phyloP scores from a whole-genome alignment of 805 yeast species.

The Saturnispora besseyi region DNA sequence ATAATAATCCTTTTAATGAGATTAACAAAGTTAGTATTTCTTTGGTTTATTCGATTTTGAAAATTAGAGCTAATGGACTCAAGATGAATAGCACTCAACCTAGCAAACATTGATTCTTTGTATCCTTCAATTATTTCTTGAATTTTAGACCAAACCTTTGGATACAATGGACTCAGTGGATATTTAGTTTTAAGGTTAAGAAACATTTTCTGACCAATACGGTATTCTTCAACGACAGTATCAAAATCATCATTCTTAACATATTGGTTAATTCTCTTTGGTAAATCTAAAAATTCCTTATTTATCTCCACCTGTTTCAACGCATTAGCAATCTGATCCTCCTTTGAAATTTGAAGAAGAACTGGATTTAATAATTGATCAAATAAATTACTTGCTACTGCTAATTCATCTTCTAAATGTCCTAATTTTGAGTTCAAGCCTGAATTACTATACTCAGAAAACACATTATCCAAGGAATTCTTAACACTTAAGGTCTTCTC shows the following conservation, averaged over 20 bases:
- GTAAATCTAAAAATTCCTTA: conserved; percentile 47
- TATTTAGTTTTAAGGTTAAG: conserved; percentile 7
- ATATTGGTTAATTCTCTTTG: conserved; percentile 36
- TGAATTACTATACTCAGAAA: conserved; percentile 38
- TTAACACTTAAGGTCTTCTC: conserved; percentile 58
- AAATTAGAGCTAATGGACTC: conserved; percentile 22
- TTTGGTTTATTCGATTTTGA: conserved; percentile 9
- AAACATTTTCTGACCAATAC: conserved; percentile 33
- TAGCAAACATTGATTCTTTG: conserved; percentile 44
- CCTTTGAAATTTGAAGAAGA: conserved; percentile 39
- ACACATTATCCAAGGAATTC: conserved; percentile 52
- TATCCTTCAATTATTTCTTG: conserved; percentile 46
- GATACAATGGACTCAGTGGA: conserved; percentile 28
- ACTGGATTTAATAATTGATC: conserved; percentile 52
- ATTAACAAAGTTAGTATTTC: conserved; percentile 28
- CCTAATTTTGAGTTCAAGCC: conserved; percentile 16
- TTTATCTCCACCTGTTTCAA: conserved; percentile 44
- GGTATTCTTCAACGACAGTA: conserved; percentile 47
- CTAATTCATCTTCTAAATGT: conserved; percentile 30
- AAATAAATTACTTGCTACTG: conserved; percentile 41
- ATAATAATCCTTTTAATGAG: conserved; percentile 50
- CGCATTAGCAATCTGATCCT: conserved; percentile 40
- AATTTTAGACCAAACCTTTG: conserved; percentile 48
- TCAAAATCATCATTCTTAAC: conserved; percentile 47
- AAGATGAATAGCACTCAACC: conserved; percentile 30